phyloP scores from a whole-genome alignment of 768 basidiomycete species.

The Lyophyllum shimeji region DNA sequence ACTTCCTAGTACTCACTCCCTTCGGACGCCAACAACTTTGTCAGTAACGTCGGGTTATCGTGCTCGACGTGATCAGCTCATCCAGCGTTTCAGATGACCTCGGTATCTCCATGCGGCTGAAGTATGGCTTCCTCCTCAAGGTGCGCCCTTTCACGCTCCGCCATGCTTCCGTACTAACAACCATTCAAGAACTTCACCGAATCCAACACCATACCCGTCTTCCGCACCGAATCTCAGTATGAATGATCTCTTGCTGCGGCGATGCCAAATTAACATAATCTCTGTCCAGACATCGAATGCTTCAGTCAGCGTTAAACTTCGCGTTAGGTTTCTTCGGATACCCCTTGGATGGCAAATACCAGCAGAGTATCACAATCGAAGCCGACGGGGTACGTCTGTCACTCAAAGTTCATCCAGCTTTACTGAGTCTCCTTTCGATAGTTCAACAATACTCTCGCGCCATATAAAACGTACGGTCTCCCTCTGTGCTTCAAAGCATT shows the following conservation, averaged over 20 bases:
- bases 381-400: conserved; percentile 45
- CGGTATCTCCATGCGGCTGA: conserved; percentile 68
- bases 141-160: conserved; percentile 23
- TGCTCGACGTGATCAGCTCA: neutral
- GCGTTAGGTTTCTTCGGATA: conserved; percentile 78
- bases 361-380: conserved; percentile 78
- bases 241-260: conserved; percentile 15
- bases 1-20: conserved; percentile 69
- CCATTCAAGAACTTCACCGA: conserved; percentile 53
- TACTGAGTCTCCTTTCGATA: conserved; percentile 20
- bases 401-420: conserved; percentile 9
- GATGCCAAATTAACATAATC: neutral
- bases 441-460: conserved; percentile 86
- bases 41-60: conserved; percentile 29
- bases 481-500: neutral
- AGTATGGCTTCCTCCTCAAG: conserved; percentile 78
- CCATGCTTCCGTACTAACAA: neutral
- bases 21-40: conserved; percentile 88
- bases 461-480: conserved; percentile 65
- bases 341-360: conserved; percentile 70
- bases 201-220: conserved; percentile 66
- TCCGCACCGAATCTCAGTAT: conserved; percentile 76
- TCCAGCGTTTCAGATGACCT: conserved; percentile 46
- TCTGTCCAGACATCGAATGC: conserved; percentile 64
- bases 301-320: conserved; percentile 62